Percentiles rank a stretch among this genome's conserved stretches.
Conservation (phyloP, 2,329 filamentous ascomycete species). For the Gaeumannomyces tritici region DNA sequence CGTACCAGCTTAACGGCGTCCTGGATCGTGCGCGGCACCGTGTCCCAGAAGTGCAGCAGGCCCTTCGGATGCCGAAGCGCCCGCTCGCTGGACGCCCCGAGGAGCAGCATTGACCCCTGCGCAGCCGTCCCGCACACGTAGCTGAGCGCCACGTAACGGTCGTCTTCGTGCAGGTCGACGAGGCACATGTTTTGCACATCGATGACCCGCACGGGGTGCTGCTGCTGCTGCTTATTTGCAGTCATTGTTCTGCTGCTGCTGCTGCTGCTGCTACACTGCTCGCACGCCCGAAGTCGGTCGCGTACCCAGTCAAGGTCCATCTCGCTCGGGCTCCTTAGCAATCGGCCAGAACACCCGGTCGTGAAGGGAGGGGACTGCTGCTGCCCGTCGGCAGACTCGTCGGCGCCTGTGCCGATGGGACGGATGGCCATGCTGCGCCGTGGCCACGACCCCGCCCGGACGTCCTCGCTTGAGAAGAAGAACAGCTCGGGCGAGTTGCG, state of each 20-base stretch:
- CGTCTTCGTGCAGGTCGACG: constrained; percentile 2
- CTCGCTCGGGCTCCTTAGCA: constrained; percentile 1
- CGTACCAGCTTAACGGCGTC: constrained; percentile 9
- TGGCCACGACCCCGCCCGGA: neutral
- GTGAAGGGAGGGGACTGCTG: too few species aligned
- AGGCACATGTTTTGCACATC: constrained; percentile 4
- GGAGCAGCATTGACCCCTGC: constrained; percentile 1
- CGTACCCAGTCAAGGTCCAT: constrained; percentile 4
- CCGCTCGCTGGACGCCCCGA: neutral
- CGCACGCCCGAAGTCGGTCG: constrained; percentile 1
- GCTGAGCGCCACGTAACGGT: constrained; percentile 5
- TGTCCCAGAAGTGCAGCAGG: constrained; percentile 4
- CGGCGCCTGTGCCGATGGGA: neutral
- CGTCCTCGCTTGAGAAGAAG: constrained; percentile 1
- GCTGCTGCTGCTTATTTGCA: neutral
- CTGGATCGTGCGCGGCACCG: constrained; percentile 6
- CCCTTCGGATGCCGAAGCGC: constrained; percentile 4
- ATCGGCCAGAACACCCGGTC: neutral
- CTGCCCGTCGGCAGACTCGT: neutral
- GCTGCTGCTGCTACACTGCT: neutral
- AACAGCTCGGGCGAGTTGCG: neutral
- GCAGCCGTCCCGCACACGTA: constrained; percentile 6
- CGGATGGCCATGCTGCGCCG: constrained; percentile 4
- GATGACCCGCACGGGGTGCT: neutral
- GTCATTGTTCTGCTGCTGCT: neutral